Conservation (phyloP, 2,329 filamentous ascomycete genomes). For the Penicillium janthinellum region DNA sequence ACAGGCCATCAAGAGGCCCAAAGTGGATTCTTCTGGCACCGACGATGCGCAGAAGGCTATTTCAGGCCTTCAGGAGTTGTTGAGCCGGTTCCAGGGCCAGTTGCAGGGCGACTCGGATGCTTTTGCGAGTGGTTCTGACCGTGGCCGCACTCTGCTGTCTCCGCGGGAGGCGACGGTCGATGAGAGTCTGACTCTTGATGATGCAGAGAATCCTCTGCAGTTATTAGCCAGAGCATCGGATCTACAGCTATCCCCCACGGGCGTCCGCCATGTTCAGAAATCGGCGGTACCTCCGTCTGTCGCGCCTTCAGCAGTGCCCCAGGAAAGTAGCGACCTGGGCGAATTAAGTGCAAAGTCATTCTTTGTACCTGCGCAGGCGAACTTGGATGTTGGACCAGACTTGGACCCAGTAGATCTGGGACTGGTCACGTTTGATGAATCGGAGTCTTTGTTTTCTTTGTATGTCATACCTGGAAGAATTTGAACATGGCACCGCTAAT, state of each 20-base stretch:
- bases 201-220: constrained; percentile 74
- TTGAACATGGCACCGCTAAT: not conserved
- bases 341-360: constrained; percentile 57
- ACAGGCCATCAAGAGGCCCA: constrained; percentile 64
- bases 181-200: constrained; percentile 65
- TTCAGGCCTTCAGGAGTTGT: constrained; percentile 53
- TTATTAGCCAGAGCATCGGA: constrained; percentile 73
- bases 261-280: constrained; percentile 25
- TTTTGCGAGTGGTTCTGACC: constrained; percentile 36
- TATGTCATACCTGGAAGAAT: constrained; percentile 42
- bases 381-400: constrained; percentile 64
- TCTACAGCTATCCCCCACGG: constrained; percentile 56
- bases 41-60: constrained; percentile 47
- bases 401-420: constrained; percentile 71
- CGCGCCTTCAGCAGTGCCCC: constrained; percentile 44
- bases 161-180: constrained; percentile 38
- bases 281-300: constrained; percentile 31
- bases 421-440: constrained; percentile 66
- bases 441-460: constrained; percentile 66
- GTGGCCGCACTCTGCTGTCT: constrained; percentile 22
- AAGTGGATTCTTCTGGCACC: constrained; percentile 47
- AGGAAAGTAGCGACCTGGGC: constrained; percentile 9
- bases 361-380: constrained; percentile 66
- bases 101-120: constrained; percentile 30
- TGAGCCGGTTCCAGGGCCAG: constrained; percentile 51